Percentiles rank a stretch among this genome's conserved stretches.
Evolutionary conservation across 495 filamentous ascomycete genomes (phyloP).

Genomic region (Penicillium canariense): DNA sequence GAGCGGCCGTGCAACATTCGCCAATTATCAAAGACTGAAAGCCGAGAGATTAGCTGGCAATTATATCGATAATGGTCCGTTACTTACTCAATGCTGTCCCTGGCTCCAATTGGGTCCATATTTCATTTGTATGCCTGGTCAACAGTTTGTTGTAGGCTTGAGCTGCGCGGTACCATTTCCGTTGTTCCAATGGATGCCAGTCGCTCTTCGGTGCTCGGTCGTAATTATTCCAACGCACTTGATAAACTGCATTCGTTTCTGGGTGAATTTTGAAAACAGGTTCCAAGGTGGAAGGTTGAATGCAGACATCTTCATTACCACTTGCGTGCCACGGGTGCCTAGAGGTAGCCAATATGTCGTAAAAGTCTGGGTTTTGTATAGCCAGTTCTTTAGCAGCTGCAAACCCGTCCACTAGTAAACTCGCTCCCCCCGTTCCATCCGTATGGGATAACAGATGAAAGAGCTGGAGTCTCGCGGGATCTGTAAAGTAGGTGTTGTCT

Average conservation of each 20-base stretch:
- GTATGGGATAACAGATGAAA: constrained; percentile 85
- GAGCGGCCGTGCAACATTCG: constrained; percentile 82
- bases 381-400: constrained; percentile 58
- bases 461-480: constrained; percentile 83
- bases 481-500: constrained; percentile 90
- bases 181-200: constrained; percentile 37
- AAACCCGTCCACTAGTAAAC: constrained; percentile 82
- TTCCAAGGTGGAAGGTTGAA: constrained; percentile 57
- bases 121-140: constrained; percentile 51
- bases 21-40: constrained; percentile 92
- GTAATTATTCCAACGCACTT: constrained; percentile 89
- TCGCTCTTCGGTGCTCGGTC: constrained; percentile 63
- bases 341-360: constrained; percentile 47
- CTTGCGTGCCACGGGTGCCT: constrained; percentile 72
- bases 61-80: background rate
- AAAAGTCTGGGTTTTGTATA: constrained; percentile 47
- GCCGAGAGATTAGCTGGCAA: constrained; percentile 5
- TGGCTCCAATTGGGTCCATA: constrained; percentile 74
- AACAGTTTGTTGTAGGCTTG: constrained; percentile 61
- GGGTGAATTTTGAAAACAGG: constrained; percentile 64
- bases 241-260: constrained; percentile 42
- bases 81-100: constrained; percentile 71
- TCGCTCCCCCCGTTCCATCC: constrained; percentile 63
- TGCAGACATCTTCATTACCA: constrained; percentile 78
- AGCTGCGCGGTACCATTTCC: constrained; percentile 76